Conservation (phyloP, 495 filamentous ascomycete species). For the Annulohypoxylon stygium region DNA sequence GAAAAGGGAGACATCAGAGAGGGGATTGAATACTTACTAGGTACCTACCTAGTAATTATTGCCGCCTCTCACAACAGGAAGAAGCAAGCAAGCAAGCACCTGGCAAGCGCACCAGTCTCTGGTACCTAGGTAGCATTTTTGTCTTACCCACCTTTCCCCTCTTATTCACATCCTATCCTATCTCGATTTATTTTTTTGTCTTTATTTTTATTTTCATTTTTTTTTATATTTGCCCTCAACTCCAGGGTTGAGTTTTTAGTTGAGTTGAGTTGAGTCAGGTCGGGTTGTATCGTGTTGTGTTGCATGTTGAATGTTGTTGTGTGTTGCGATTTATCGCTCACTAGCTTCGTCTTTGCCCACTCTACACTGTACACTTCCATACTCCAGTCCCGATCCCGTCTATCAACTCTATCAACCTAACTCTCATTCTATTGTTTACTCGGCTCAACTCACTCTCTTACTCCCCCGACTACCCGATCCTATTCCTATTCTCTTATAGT, state of each 20-base stretch:
- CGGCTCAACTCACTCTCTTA: constrained; percentile 3
- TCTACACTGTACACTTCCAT: neutral
- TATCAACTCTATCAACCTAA: constrained; percentile 12
- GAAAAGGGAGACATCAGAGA: constrained; percentile 21
- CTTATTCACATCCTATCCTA: neutral
- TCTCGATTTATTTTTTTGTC: constrained; percentile 3
- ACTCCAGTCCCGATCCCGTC: too few relatives aligned
- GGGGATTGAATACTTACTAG: constrained; percentile 10
- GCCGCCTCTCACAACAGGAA: constrained; percentile 17
- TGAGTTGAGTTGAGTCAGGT: constrained; percentile 18
- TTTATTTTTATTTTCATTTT: neutral
- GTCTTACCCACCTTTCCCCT: constrained; percentile 5
- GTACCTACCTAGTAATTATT: constrained; percentile 15
- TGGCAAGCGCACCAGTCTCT: constrained; percentile 27
- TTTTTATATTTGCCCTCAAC: neutral
- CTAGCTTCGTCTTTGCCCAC: constrained; percentile 30
- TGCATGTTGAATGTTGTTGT: constrained; percentile 23
- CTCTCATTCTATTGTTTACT: neutral
- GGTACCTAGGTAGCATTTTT: neutral
- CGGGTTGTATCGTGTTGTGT: constrained; percentile 13
- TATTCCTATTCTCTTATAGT: neutral
- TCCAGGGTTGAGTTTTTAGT: constrained; percentile 1
- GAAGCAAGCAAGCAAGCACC: constrained; percentile 16
- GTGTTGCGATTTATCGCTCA: constrained; percentile 26
- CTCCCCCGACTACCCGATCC: neutral